These are phyloP conservation scores for Zoysia matrella DNA, from an alignment of 202 grass and related monocot species.

Conservation along the genomic window DNA sequence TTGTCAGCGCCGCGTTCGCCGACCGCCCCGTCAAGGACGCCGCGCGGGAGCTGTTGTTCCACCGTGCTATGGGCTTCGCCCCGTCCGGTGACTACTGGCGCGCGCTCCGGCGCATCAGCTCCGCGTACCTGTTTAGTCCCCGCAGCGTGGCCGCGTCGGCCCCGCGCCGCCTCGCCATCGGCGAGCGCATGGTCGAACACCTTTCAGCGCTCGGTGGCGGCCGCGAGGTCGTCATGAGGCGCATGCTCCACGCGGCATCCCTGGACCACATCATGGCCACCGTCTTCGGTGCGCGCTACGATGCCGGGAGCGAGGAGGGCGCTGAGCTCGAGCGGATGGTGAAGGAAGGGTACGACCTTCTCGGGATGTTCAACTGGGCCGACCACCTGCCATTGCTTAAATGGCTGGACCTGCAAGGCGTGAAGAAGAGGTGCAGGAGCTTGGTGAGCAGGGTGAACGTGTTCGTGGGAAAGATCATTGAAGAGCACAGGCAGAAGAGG, in stretches of 20 bases:
- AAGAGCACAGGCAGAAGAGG: constrained; percentile 58
- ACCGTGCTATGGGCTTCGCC: constrained; percentile 53
- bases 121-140: constrained; percentile 67
- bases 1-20: constrained; percentile 46
- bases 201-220: constrained; percentile 14
- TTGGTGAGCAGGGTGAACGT: constrained; percentile 62
- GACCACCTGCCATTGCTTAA: constrained; percentile 76
- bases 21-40: constrained; percentile 63
- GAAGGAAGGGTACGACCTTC: constrained; percentile 72
- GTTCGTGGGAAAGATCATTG: constrained; percentile 60
- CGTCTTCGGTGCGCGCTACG: constrained; percentile 67
- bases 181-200: constrained; percentile 44
- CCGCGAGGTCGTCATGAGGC: constrained; percentile 33
- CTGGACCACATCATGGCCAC: constrained; percentile 64
- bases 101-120: constrained; percentile 55
- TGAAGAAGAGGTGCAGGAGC: constrained; percentile 57
- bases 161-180: constrained; percentile 42
- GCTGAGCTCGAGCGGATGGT: constrained; percentile 66
- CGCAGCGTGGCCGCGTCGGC: constrained; percentile 50
- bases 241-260: constrained; percentile 63
- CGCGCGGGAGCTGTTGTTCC: constrained; percentile 49
- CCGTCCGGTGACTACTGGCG: constrained; percentile 78
- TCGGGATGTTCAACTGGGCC: constrained; percentile 78
- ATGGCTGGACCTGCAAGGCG: constrained; percentile 72
- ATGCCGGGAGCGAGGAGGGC: constrained; percentile 46